These are phyloP conservation scores for Skeletonema costatum DNA, from an alignment of 108 stramenopile genomes.

Conservation along the genomic window DNA sequence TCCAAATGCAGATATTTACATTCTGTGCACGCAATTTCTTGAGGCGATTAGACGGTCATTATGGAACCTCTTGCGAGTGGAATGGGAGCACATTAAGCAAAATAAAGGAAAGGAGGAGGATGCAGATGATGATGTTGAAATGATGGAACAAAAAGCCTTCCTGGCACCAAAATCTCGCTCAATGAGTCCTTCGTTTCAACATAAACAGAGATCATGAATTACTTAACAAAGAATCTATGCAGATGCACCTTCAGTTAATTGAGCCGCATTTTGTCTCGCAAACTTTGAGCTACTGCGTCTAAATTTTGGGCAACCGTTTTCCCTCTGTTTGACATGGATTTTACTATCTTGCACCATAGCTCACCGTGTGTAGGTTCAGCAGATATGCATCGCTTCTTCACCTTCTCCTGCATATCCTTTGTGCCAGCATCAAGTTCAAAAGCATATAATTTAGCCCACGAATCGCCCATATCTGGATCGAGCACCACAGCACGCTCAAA, in stretches of 20 bases:
- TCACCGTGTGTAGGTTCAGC: constrained; percentile 97
- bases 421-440: constrained; percentile 85
- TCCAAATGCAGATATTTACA: constrained; percentile 67
- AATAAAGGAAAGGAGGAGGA: constrained; percentile 27
- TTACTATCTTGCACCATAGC: constrained; percentile 81
- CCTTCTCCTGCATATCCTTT: constrained; percentile 59
- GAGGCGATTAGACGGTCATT: constrained; percentile 71
- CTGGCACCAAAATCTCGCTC: constrained; percentile 22
- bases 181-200: constrained; percentile 17
- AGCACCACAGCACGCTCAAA: constrained; percentile 91
- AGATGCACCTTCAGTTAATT: not conserved
- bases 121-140: constrained; percentile 11
- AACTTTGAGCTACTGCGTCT: constrained; percentile 54
- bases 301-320: constrained; percentile 61
- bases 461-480: constrained; percentile 91
- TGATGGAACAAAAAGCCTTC: constrained; percentile 34
- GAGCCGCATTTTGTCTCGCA: constrained; percentile 38
- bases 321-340: constrained; percentile 75
- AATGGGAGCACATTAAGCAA: constrained; percentile 91
- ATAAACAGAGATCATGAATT: constrained; percentile 18
- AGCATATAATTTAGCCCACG: constrained; percentile 91
- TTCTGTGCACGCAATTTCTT: constrained; percentile 77
- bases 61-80: constrained; percentile 89
- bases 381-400: constrained; percentile 71
- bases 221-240: not conserved